Conservation (phyloP, 2,329 filamentous ascomycete species). For the Claviceps maximensis region DNA sequence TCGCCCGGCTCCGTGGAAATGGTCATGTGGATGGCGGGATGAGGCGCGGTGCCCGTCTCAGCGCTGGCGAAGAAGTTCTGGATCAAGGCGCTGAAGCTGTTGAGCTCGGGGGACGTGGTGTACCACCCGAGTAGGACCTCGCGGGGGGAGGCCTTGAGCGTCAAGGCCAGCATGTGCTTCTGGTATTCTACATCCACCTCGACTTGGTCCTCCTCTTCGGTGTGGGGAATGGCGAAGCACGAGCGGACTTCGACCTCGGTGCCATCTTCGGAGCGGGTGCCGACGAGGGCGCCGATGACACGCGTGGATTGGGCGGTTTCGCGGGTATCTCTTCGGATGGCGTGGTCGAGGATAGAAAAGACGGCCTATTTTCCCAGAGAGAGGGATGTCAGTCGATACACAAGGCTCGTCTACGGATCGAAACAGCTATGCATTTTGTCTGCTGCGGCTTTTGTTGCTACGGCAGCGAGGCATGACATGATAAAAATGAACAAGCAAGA, state of each 20-base stretch:
- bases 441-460: not conserved
- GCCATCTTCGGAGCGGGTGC: slow-evolving; percentile 88
- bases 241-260: slow-evolving; percentile 92
- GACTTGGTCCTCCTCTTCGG: slow-evolving; percentile 95
- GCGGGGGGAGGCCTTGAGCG: slow-evolving; percentile 85
- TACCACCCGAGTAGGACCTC: slow-evolving; percentile 97
- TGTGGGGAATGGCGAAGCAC: slow-evolving; percentile 96
- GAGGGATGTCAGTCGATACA: slow-evolving; percentile 1
- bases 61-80: slow-evolving; percentile 99
- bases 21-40: slow-evolving; percentile 95
- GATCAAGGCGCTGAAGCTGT: slow-evolving; percentile 92
- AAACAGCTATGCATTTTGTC: not conserved
- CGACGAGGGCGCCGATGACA: slow-evolving; percentile 92
- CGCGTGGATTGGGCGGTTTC: slow-evolving; percentile 70
- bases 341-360: slow-evolving; percentile 82
- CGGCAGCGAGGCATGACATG: not conserved
- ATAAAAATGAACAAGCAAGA: not conserved
- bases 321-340: slow-evolving; percentile 65
- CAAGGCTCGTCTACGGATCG: not conserved
- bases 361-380: slow-evolving; percentile 34
- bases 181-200: slow-evolving; percentile 99
- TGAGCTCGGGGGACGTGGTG: slow-evolving; percentile 89
- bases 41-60: slow-evolving; percentile 91
- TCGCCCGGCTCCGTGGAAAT: slow-evolving; percentile 80
- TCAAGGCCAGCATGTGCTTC: slow-evolving; percentile 95